These are phyloP conservation scores for Liriodendron chinense DNA, from an alignment of 164 flowering plant species.

Conservation along the genomic window DNA sequence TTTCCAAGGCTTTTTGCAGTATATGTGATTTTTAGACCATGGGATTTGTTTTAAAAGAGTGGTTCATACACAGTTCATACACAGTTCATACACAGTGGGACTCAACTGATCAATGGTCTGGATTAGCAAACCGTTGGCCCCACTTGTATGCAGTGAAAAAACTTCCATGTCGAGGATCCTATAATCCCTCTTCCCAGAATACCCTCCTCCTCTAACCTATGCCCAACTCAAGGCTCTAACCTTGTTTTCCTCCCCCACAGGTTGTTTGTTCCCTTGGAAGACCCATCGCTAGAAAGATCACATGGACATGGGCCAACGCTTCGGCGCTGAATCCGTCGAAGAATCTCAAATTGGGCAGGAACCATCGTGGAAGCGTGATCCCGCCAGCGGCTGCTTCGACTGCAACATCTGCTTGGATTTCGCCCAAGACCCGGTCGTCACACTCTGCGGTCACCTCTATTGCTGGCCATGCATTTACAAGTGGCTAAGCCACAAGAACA, in stretches of 20 bases:
- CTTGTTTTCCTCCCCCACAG: neutral
- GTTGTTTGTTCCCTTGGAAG: neutral
- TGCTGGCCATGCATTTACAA: constrained; percentile 90
- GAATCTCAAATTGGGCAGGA: neutral
- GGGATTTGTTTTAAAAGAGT: no score
- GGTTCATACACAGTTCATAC: no score
- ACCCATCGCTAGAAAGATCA: neutral
- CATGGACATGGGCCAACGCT: neutral
- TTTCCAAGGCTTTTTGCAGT: no score
- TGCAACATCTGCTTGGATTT: constrained; percentile 82
- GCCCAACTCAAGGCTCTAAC: no score
- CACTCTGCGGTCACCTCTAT: constrained; percentile 80
- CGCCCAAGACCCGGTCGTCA: constrained; percentile 72
- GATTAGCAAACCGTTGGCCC: no score
- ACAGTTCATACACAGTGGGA: no score
- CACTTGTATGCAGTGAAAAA: no score
- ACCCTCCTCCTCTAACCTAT: no score
- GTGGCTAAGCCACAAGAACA: constrained; percentile 53
- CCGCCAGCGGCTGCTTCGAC: constrained; percentile 42
- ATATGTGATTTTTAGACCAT: no score
- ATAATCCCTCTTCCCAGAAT: no score
- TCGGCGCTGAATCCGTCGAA: neutral
- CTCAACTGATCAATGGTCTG: no score
- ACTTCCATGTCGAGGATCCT: no score
- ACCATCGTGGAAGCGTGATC: neutral